Evolutionary conservation across 176 grass and related monocot genomes (phyloP), one percentile per base, ranked within the genome.

Genomic region (Poa annua): DNA sequence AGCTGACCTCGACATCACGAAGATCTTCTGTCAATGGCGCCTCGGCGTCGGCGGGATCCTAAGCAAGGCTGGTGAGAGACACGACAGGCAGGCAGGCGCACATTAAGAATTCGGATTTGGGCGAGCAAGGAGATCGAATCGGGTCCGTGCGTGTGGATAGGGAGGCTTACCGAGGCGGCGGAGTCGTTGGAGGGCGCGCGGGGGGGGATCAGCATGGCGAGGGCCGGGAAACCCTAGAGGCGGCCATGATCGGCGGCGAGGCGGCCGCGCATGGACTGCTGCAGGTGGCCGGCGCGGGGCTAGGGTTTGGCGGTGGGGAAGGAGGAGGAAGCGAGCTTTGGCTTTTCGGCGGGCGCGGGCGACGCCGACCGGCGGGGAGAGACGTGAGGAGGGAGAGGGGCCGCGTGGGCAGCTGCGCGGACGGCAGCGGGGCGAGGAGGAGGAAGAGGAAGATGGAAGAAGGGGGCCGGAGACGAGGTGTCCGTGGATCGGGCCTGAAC

Each of bases 1-100:
- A 67, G 75, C 57, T 90, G 49, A 90, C 88, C 88, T 90, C 62
- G 80, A 86, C 66, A 90, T 74, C 80, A 90, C 66, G 74, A 29
- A n/a, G 79, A 66, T 42, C 38, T 59, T 8, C 26, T 2, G 20
- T 41, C 5, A n/a, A 48, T 25, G 79, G 55, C 8, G 56, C 11
- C 42, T 77, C 83, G 1, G 35, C 1, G 17, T 11, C 45, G 47
- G 47, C 47, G 33, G 47, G 48, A 50, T 50, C 48, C 48, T 16
- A 50, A 39, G 50, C 71, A 14, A 76, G 41, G 32, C 82, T 84
- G 82, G 71, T 3, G n/a, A 11, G 26, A 64, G 20, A 10, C 29
- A 65, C 3, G 20, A 73, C 44, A 47, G 44, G 45, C 45, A 47
- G 44, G 44, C 44, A 73, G 4, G 1, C 22, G 5, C 41, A 0